Percentiles rank a stretch among this genome's conserved stretches.
phyloP scores from a whole-genome alignment of 495 filamentous ascomycete genomes.

The Ramalina peruviana region DNA sequence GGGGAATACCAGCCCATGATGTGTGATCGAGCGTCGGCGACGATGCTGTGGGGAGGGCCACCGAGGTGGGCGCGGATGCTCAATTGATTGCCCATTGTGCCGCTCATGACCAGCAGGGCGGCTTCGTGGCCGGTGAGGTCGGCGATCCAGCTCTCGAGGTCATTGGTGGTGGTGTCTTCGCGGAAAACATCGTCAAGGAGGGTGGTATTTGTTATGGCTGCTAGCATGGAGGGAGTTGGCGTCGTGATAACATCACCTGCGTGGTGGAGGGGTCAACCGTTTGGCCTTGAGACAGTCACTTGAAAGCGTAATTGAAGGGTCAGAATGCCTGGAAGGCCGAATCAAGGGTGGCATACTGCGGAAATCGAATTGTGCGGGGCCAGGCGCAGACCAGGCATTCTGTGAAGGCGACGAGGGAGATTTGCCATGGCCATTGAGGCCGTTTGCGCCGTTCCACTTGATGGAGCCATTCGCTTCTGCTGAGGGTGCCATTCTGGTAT shows the following conservation, averaged over 20 bases:
- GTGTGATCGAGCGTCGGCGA: slow-evolving; percentile 35
- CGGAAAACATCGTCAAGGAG: slow-evolving; percentile 72
- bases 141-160: slow-evolving; percentile 57
- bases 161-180: slow-evolving; percentile 65
- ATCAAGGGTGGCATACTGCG: slow-evolving; percentile 1
- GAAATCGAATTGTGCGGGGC: slow-evolving; percentile 11
- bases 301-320: not conserved
- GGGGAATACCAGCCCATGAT: slow-evolving; percentile 1
- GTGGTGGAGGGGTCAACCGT: not conserved
- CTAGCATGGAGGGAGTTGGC: slow-evolving; percentile 72
- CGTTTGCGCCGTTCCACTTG: not conserved
- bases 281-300: not conserved
- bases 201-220: slow-evolving; percentile 40
- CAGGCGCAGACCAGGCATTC: slow-evolving; percentile 5
- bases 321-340: not conserved
- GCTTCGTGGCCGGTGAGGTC: slow-evolving; percentile 56
- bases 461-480: not conserved
- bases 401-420: not conserved
- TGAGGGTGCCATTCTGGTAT: not conserved
- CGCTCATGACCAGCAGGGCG: slow-evolving; percentile 66
- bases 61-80: slow-evolving; percentile 32
- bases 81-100: slow-evolving; percentile 66
- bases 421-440: not conserved
- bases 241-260: slow-evolving; percentile 76
- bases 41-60: slow-evolving; percentile 34